Conservation (phyloP, 768 basidiomycete species). For the button mushroom (Agaricus bisporus) region DNA sequence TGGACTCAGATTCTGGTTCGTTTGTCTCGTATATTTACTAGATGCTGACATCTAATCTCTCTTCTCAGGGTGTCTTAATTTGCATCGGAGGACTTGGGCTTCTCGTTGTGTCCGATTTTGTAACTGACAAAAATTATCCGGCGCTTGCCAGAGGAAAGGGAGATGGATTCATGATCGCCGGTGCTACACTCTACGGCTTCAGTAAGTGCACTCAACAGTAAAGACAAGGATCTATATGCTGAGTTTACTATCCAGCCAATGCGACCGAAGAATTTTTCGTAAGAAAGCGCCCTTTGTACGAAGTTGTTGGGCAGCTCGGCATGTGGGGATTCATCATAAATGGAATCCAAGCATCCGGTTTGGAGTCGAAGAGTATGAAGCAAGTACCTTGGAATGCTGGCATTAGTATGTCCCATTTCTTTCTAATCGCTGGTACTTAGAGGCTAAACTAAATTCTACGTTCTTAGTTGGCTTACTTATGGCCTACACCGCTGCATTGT, state of each 20-base stretch:
- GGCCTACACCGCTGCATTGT: slow-evolving; percentile 55
- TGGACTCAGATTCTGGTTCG: slow-evolving; percentile 78
- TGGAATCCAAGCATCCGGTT: slow-evolving; percentile 66
- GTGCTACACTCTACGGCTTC: slow-evolving; percentile 82
- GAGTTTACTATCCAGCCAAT: slow-evolving; percentile 46
- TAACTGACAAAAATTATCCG: slow-evolving; percentile 71
- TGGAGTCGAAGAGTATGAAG: slow-evolving; percentile 67
- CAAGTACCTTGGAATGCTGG: slow-evolving; percentile 66
- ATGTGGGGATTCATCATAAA: slow-evolving; percentile 82
- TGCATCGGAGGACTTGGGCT: slow-evolving; percentile 73
- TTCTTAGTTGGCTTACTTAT: slow-evolving; percentile 37
- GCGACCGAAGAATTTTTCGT: slow-evolving; percentile 89
- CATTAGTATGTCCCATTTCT: slow-evolving; percentile 42
- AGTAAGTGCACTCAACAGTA: slow-evolving; percentile 40
- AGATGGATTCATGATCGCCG: slow-evolving; percentile 82
- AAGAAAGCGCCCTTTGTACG: slow-evolving; percentile 71
- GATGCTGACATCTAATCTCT: neutral
- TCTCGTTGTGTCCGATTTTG: slow-evolving; percentile 71
- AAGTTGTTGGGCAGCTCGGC: slow-evolving; percentile 83
- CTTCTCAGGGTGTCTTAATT: slow-evolving; percentile 57
- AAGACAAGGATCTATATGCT: neutral
- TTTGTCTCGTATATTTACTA: neutral
- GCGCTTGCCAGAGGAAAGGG: slow-evolving; percentile 67
- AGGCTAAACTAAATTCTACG: neutral
- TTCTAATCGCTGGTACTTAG: neutral